Evolutionary conservation across 164 flowering plant species (phyloP).

Genomic region (Stephania cephalantha): DNA sequence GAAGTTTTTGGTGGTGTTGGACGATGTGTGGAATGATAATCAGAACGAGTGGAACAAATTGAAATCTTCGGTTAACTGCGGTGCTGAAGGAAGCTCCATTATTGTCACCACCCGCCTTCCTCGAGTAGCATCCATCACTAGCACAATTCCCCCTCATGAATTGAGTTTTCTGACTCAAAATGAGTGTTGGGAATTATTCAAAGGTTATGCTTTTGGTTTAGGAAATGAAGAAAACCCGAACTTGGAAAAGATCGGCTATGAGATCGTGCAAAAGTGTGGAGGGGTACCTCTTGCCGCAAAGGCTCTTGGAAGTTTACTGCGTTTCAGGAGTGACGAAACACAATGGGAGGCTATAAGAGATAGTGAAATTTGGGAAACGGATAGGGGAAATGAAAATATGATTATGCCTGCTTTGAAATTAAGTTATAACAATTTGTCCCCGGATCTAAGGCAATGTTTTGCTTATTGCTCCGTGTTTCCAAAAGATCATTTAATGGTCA

Average conservation of each 20-base stretch:
- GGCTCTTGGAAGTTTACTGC: neutral
- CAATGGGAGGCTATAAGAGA: neutral
- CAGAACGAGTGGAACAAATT: neutral
- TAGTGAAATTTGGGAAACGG: slow-evolving; percentile 4
- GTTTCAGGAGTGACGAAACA: neutral
- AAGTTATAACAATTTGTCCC: slow-evolving; percentile 5
- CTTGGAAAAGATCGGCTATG: slow-evolving; percentile 3
- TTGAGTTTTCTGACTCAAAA: neutral
- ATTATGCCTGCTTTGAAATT: slow-evolving; percentile 7
- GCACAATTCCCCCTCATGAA: neutral
- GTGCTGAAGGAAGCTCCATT: neutral
- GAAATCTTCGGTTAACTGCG: neutral
- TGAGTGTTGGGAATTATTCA: slow-evolving; percentile 8
- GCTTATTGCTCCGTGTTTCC: slow-evolving; percentile 11
- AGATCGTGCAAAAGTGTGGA: slow-evolving; percentile 3
- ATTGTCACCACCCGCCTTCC: slow-evolving; percentile 6
- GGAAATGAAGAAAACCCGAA: neutral
- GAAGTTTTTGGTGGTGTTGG: slow-evolving; percentile 6
- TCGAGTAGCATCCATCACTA: neutral
- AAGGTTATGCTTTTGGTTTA: neutral
- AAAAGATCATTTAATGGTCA: neutral
- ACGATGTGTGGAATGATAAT: slow-evolving; percentile 6
- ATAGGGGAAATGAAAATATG: neutral
- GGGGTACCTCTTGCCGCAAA: slow-evolving; percentile 10
- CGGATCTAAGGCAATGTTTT: slow-evolving; percentile 7